Base-by-base conservation (phyloP, 306 rosid species). In the Erythrophleum fordii region DNA sequence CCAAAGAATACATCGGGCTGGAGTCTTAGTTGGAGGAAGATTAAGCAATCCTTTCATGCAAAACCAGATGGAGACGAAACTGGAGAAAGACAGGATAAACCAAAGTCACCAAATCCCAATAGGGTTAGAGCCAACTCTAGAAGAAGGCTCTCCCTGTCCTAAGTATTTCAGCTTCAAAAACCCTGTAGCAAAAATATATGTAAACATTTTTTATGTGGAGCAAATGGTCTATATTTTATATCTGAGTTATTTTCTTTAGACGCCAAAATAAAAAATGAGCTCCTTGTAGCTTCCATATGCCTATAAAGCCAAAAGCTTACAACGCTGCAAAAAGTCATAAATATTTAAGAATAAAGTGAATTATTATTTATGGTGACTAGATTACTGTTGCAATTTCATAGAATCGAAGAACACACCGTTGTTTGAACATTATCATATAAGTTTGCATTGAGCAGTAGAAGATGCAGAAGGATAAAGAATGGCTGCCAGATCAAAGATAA, bases 21-120 rank as follows among this genome's bases (percentile, higher is more conserved):
- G 99, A 82, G 75, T 76, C 51, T 79, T 1, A 82, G 92, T 67
- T 95, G 98, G 97, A 82, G 86, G 74, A 95, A 89, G 94, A 88
- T 93, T 66, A 92, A 85, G 82, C 88, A 85, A 39, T 91, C 98
- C 18, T 86, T 93, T 77, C 93, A 90, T 25, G 53, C 77, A 82
- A 95, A 83, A 90, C 42, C 74, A 26, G 84, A 87, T 31, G 91
- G 83, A 60, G 83, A 83, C 22, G 97, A 87, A 84, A 80, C 73
- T 49, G 82, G 75, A 77, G 87, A 77, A 49, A 78, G 56, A 68
- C 85, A 58, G 74, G 85, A 68, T 41, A 71, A 7, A 52, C 85
- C 66, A 68, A 85, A 46, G 64, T 82, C 90, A 83, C 72, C 86
- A 56, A 78, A 81, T 35, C 41, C 53, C 25, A 34, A 58, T 52